Evolutionary conservation across 2,329 filamentous ascomycete species (phyloP).

Genomic region (Cercospora zeae-maydis): DNA sequence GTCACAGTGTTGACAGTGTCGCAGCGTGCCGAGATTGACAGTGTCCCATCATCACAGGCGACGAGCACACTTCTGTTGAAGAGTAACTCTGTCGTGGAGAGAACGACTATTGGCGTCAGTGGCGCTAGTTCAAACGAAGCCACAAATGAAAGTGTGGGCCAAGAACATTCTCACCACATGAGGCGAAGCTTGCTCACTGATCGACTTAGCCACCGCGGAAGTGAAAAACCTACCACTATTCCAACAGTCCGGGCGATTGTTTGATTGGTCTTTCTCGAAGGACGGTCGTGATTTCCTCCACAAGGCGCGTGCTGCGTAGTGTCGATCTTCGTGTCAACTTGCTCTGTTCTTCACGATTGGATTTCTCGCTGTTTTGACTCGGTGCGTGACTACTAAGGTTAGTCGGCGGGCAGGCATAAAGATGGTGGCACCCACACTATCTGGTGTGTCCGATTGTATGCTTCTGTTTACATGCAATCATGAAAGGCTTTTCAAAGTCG

Average conservation of each 20-base stretch:
- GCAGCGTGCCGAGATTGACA: no score
- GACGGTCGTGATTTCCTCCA: not conserved
- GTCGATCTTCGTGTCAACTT: not conserved
- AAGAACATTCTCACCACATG: not conserved
- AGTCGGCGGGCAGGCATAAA: not conserved
- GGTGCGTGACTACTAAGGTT: not conserved
- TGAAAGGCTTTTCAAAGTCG: constrained; percentile 1
- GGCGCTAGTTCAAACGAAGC: not conserved
- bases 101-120: not conserved
- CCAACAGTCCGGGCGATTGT: not conserved
- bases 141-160: not conserved
- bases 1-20: no score
- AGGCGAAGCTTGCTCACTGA: not conserved
- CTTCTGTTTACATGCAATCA: not conserved
- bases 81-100: no score
- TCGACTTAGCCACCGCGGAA: not conserved
- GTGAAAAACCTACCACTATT: not conserved
- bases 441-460: not conserved
- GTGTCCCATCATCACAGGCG: no score
- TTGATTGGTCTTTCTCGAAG: not conserved
- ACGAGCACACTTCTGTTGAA: no score
- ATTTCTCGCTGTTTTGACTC: not conserved
- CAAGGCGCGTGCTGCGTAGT: not conserved
- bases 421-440: not conserved
- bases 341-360: not conserved